Evolutionary conservation across 371 early-diverging fungal genomes (phyloP).

Genomic region (Coemansia sp.): DNA sequence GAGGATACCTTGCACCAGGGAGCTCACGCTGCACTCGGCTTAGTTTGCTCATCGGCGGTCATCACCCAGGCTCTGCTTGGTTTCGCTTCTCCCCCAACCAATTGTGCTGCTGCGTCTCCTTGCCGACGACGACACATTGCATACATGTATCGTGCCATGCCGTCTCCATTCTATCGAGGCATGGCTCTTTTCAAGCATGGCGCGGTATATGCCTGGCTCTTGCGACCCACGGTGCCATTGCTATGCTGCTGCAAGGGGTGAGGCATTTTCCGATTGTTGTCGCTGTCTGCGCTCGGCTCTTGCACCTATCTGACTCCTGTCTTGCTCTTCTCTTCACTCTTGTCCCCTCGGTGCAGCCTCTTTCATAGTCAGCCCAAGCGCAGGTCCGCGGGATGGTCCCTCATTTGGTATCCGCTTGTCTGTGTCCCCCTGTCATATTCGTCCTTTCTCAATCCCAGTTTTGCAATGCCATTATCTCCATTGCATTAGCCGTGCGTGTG

Average conservation of each 20-base stretch:
- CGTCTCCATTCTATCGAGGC: neutral
- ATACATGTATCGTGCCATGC: constrained; percentile 4
- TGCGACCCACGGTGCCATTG: neutral
- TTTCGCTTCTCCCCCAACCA: constrained; percentile 2
- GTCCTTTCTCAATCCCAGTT: neutral
- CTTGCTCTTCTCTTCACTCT: neutral
- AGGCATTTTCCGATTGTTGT: neutral
- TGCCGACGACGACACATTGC: neutral
- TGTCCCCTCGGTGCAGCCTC: neutral
- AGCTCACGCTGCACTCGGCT: neutral
- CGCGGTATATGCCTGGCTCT: neutral
- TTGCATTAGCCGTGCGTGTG: constrained; percentile 2
- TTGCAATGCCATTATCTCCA: constrained; percentile 1
- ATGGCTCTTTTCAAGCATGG: neutral
- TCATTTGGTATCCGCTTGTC: constrained; percentile 7
- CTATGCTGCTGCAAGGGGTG: constrained; percentile 7
- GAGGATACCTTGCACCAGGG: neutral
- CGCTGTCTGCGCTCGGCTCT: neutral
- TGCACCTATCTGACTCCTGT: neutral
- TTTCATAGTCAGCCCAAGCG: constrained; percentile 5
- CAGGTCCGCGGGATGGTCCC: constrained; percentile 8
- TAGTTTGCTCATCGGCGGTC: neutral
- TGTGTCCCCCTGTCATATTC: neutral
- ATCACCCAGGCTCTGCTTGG: neutral
- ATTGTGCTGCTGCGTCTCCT: neutral